Base-by-base conservation (phyloP, 176 grass and related monocot species). In the Musa itinerans region DNA sequence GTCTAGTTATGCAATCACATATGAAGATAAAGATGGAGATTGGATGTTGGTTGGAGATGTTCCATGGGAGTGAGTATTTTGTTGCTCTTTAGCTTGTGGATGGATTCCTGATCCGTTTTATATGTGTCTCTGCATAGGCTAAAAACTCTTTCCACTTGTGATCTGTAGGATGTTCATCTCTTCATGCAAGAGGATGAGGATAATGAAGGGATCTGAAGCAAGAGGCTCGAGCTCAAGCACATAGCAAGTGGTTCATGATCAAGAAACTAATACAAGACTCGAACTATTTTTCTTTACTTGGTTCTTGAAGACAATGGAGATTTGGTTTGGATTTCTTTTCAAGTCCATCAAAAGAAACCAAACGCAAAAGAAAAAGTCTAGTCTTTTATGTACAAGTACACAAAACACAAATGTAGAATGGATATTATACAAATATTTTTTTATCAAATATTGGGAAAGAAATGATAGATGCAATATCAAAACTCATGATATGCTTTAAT, bases 41-140 rank as follows among this genome's bases (percentile, higher is more conserved):
- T 96, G 92, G 92, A 96, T 96, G 92, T 79, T 96, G 83, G 92
- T 96, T 80, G 92, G 92, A 86, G 92, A 96, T 88, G 92, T 96
- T 50, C 92, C 92, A 20, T 96, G 92, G 89, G 89, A 87, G 92
- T 96, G 92, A 84, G 92, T 67, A 19, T 67, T 65, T 66, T 34
- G 53, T 34, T 55, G 55, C 10, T 63, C 54, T 64, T n/a, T 54
- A 61, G 64, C 53, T 56, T 75, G 25, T 61, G 50, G 10, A 24
- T 72, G 17, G 19, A 72, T 49, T 21, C 52, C 9, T 73, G 17
- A 21, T 10, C 19, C n/a, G 6, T 53, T 7, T 2, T 22, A 24
- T 50, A 27, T 63, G 14, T 58, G 20, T 43, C 4, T 6, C 34
- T 29, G 19, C 11, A 2, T 3, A 11, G 17, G 5, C 55, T 50